These are phyloP conservation scores for Saturnispora zaruensis DNA, from an alignment of 805 yeast genomes.

Conservation along the genomic window DNA sequence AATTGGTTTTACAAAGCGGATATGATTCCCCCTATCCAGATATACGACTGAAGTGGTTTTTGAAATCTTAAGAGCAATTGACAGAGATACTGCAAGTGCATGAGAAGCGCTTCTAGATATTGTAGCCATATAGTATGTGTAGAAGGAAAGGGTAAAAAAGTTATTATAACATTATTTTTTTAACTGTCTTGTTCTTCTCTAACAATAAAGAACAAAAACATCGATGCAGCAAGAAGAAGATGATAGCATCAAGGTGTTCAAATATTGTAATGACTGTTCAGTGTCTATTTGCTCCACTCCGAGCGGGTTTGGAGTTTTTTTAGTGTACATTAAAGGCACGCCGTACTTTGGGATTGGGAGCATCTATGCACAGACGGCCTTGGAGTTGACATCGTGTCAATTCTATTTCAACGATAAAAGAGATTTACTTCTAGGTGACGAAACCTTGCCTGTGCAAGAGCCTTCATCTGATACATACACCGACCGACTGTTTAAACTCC, in stretches of 20 bases:
- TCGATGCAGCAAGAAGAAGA: background rate
- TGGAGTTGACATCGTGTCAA: slow-evolving; percentile 10
- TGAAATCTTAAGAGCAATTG: background rate
- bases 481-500: background rate
- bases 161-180: background rate
- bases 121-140: background rate
- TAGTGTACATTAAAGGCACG: slow-evolving; percentile 12
- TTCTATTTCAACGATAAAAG: slow-evolving; percentile 13
- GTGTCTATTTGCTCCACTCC: slow-evolving; percentile 10
- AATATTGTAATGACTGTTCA: slow-evolving; percentile 13
- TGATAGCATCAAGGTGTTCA: slow-evolving; percentile 7
- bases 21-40: slow-evolving; percentile 90
- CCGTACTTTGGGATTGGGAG: slow-evolving; percentile 15
- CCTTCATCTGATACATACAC: background rate
- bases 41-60: slow-evolving; percentile 49
- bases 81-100: no score
- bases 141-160: background rate
- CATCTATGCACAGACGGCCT: slow-evolving; percentile 4
- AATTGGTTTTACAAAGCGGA: slow-evolving; percentile 96
- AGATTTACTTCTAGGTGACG: slow-evolving; percentile 14
- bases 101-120: background rate
- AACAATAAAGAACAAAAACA: background rate
- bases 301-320: slow-evolving; percentile 13
- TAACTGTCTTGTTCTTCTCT: background rate
- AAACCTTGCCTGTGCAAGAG: background rate